Evolutionary conservation across 2,329 filamentous ascomycete genomes (phyloP), one percentile per base, ranked within the genome.

Genomic region (Coniochaeta prunicola): DNA sequence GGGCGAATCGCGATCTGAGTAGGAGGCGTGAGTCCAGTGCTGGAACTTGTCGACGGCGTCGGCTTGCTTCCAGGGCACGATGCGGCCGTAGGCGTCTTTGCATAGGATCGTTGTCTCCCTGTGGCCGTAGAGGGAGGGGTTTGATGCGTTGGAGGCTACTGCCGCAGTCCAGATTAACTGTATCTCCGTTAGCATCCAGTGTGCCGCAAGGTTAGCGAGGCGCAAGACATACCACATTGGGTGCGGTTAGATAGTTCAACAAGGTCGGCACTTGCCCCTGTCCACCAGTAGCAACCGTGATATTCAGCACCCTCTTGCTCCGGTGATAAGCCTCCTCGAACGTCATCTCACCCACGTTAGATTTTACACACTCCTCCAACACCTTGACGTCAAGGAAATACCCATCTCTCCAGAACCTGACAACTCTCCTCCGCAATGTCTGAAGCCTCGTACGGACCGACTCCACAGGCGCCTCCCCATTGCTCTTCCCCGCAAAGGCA

Each of bases 311-410:
- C 56, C 91, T 81, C 69, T 94, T 94, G 40, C 91, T 96, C 61
- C 86, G 85, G 57, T 87, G 83, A 68, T 92, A 96, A 0, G 93
- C 93, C 74, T 97, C 93, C 71, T 96, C 91, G 68, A 97, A 97
- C 0, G 92, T 97, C 62, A 96, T 71, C 66, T 96, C 89, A 10
- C 92, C 92, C 15, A 96, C 86, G 64, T 96, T 96, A 15, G 87
- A 85, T 59, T 88, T 83, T 15, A 97, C 88, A 64, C 91, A 93
- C 60, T 92, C 85, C 69, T 96, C 91, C 53, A 97, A 75, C 10
- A 96, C 87, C 42, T 82, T 84, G 3, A 91, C 85, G 70, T 97
- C 92, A 31, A 96, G 80, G 60, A 96, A 89, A 68, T 96, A 91
- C 0, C 92, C 92, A 64, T 92, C 88, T 40, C 78, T 78, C 56